Evolutionary conservation across 768 basidiomycete genomes (phyloP).

Genomic region (Pleurotus pulmonarius): DNA sequence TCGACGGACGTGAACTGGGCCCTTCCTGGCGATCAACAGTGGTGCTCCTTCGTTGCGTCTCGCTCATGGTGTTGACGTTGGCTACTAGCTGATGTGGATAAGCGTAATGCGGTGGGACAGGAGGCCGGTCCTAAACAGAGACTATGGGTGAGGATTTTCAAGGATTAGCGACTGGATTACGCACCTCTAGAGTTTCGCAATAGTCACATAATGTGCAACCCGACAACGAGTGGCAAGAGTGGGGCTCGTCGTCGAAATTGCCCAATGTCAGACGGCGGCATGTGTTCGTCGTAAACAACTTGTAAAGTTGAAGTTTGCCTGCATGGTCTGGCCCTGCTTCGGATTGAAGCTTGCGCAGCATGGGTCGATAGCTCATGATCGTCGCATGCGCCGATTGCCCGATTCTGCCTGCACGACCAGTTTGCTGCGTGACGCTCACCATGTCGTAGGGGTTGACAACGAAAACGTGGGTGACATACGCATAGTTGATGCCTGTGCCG

Average conservation of each 20-base stretch:
- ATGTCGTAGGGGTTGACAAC: neutral
- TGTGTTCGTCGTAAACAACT: neutral
- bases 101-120: neutral
- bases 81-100: neutral
- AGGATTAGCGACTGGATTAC: neutral
- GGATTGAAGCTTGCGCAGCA: neutral
- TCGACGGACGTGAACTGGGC: no score
- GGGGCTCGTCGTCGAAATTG: neutral
- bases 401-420: constrained; percentile 6
- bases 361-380: neutral
- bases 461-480: constrained; percentile 2
- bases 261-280: constrained; percentile 3
- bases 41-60: no score
- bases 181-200: neutral
- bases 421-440: constrained; percentile 2
- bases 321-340: neutral
- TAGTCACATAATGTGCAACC: neutral
- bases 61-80: no score
- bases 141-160: neutral
- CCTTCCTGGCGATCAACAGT: no score
- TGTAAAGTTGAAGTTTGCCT: neutral
- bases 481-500: constrained; percentile 5
- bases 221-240: constrained; percentile 3
- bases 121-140: neutral
- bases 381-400: neutral